These are phyloP conservation scores for Ilyonectria robusta DNA, from an alignment of 2,329 filamentous ascomycete genomes.

Conservation along the genomic window DNA sequence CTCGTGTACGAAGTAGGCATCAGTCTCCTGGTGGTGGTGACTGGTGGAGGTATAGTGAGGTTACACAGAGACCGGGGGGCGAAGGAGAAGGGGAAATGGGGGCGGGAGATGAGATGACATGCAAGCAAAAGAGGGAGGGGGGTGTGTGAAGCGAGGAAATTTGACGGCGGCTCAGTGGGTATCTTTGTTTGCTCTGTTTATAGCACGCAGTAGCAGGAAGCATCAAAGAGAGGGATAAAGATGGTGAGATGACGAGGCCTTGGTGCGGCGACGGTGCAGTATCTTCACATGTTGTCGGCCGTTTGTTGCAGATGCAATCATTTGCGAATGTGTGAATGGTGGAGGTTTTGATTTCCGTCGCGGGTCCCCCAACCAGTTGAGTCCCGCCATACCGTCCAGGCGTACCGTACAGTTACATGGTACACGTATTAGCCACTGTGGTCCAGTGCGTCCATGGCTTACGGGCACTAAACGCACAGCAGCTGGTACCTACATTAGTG, in stretches of 20 bases:
- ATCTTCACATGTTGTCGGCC: neutral
- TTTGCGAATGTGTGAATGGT: constrained; percentile 18
- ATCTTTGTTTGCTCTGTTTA: constrained; percentile 22
- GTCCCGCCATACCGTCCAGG: too few species aligned
- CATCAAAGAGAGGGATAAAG: neutral
- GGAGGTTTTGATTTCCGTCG: constrained; percentile 28
- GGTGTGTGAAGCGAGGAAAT: constrained; percentile 42
- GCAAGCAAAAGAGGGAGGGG: constrained; percentile 15
- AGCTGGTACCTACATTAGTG: constrained; percentile 47
- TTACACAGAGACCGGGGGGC: constrained; percentile 41
- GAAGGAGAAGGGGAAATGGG: constrained; percentile 31
- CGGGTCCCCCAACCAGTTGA: constrained; percentile 12
- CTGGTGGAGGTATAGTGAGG: constrained; percentile 35
- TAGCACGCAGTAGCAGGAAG: neutral
- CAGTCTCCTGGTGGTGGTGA: constrained; percentile 22
- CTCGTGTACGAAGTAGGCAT: constrained; percentile 34
- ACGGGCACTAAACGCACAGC: constrained; percentile 26
- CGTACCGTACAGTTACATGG: too few species aligned
- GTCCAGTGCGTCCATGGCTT: neutral
- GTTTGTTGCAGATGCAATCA: neutral
- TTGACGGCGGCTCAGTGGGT: constrained; percentile 38
- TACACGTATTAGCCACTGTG: too few species aligned
- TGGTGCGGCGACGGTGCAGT: neutral
- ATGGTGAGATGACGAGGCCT: constrained; percentile 20
- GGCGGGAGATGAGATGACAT: constrained; percentile 36